Conservation (phyloP, 257 asterid genomes). For the Ballota nigra region DNA sequence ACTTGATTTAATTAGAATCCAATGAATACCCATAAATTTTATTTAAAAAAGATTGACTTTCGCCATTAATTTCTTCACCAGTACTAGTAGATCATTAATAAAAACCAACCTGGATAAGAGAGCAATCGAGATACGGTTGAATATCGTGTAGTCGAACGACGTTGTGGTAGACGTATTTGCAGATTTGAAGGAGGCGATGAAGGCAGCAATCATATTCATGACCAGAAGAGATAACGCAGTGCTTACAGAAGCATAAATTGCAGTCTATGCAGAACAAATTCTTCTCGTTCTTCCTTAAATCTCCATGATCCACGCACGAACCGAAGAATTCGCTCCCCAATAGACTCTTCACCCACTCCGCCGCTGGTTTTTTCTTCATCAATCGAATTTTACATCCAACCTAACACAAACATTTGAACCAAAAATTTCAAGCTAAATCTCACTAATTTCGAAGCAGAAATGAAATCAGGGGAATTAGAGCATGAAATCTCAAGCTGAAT, state of each 20-base stretch:
- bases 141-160: conserved; percentile 72
- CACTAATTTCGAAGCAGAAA: not conserved
- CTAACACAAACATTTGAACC: conserved; percentile 20
- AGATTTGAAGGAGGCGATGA: conserved; percentile 63
- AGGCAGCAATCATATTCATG: conserved; percentile 23
- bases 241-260: conserved; percentile 50
- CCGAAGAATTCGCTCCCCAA: conserved; percentile 46
- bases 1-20: conserved; percentile 20
- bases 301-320: conserved; percentile 48
- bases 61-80: too few relatives aligned
- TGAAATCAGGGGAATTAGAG: not conserved
- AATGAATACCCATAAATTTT: conserved; percentile 16
- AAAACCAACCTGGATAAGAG: conserved; percentile 56
- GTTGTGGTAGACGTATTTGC: conserved; percentile 73
- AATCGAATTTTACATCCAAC: conserved; percentile 38
- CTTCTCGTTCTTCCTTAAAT: conserved; percentile 56
- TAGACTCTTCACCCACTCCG: conserved; percentile 50
- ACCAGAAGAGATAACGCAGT: conserved; percentile 40
- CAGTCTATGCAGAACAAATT: conserved; percentile 74
- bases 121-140: conserved; percentile 61
- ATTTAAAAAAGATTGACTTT: too few relatives aligned
- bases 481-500: too few relatives aligned
- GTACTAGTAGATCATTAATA: too few relatives aligned
- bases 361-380: conserved; percentile 31
- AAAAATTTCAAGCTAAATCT: not conserved